phyloP scores from a whole-genome alignment of 169 alveolate species.

The Plasmodium billcollinsi region DNA sequence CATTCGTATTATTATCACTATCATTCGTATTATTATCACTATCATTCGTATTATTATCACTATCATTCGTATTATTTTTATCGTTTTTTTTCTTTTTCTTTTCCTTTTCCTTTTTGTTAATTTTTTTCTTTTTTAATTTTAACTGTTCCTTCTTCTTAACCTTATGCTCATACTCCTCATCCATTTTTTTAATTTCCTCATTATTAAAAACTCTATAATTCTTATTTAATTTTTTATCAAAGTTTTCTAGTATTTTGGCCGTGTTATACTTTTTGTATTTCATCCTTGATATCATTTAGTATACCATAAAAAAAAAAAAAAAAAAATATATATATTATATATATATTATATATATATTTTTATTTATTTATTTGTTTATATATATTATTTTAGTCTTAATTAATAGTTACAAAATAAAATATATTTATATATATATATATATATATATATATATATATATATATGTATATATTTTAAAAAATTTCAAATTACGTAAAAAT shows the following conservation, averaged over 20 bases:
- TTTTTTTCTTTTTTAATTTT: slow-evolving; percentile 2
- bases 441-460: too few species aligned
- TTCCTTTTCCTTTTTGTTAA: slow-evolving; percentile 1
- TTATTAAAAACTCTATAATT: slow-evolving; percentile 51
- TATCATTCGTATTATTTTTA: neutral
- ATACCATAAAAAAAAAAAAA: neutral
- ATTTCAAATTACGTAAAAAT: too few species aligned
- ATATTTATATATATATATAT: too few species aligned
- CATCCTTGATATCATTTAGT: neutral
- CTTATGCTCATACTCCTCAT: slow-evolving; percentile 67
- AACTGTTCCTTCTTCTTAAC: slow-evolving; percentile 22
- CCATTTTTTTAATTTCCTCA: slow-evolving; percentile 33
- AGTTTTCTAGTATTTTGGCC: slow-evolving; percentile 24
- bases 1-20: too few species aligned
- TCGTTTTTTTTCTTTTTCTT: neutral
- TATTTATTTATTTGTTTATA: too few species aligned
- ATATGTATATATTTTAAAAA: too few species aligned
- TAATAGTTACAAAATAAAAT: too few species aligned
- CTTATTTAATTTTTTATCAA: slow-evolving; percentile 58
- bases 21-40: neutral
- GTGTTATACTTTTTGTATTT: slow-evolving; percentile 28
- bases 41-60: neutral
- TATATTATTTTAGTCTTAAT: too few species aligned
- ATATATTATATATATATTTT: neutral
- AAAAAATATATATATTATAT: neutral